Conservation (phyloP, 2,329 filamentous ascomycete genomes). For the Cladosporium sphaerospermum region DNA sequence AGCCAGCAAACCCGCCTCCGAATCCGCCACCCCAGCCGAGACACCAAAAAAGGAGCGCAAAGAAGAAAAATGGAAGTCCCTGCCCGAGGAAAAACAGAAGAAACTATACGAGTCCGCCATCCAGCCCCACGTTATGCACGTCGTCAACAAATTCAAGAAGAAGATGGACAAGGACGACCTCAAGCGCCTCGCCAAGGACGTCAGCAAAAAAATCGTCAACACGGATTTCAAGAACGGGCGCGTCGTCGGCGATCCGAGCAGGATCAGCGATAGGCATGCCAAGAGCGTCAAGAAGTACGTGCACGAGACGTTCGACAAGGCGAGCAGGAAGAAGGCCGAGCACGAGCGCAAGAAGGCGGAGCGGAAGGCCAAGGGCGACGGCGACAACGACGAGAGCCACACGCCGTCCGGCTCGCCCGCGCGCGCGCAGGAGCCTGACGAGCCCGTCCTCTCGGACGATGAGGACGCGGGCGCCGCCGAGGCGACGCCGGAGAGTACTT, state of each 20-base stretch:
- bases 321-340: conserved; percentile 66
- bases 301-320: conserved; percentile 80
- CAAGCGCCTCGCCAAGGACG: conserved; percentile 60
- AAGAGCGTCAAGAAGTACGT: conserved; percentile 79
- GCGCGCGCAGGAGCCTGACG: conserved; percentile 18
- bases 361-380: conserved; percentile 32
- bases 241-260: conserved; percentile 71
- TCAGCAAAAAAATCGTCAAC: conserved; percentile 75
- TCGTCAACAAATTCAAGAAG: conserved; percentile 79
- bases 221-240: conserved; percentile 87
- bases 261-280: conserved; percentile 69
- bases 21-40: conserved; percentile 61
- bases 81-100: conserved; percentile 79
- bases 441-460: conserved; percentile 20
- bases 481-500: conserved; percentile 22
- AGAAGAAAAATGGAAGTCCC: conserved; percentile 64
- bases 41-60: conserved; percentile 49
- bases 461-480: conserved; percentile 23
- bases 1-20: conserved; percentile 49
- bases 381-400: conserved; percentile 12
- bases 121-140: conserved; percentile 75
- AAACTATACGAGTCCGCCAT: conserved; percentile 91
- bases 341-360: conserved; percentile 60
- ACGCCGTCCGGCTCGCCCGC: conserved; percentile 26
- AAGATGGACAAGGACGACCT: conserved; percentile 76